These are phyloP conservation scores for Pochonia chlamydosporia DNA, from an alignment of 2,329 filamentous ascomycete species.

Conservation along the genomic window DNA sequence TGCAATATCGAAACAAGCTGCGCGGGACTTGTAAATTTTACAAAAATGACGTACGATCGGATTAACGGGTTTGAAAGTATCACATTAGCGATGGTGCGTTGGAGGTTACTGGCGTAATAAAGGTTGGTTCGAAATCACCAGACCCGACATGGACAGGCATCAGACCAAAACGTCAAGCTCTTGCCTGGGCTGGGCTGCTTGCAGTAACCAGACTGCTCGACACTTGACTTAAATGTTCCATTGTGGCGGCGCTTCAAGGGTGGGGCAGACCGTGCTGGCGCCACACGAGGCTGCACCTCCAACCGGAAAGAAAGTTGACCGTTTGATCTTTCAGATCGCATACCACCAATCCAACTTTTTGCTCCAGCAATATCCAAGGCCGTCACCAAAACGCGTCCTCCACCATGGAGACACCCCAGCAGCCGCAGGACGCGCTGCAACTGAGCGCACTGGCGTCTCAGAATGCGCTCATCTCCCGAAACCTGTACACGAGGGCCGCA, in stretches of 20 bases:
- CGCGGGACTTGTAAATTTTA: not conserved
- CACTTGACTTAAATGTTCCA: too few species aligned
- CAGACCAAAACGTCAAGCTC: not conserved
- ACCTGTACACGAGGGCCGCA: constrained; percentile 23
- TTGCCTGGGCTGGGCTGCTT: too few species aligned
- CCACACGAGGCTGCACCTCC: constrained; percentile 23
- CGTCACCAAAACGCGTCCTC: not conserved
- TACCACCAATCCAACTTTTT: constrained; percentile 13
- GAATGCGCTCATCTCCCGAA: constrained; percentile 27
- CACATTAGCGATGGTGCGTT: too few species aligned
- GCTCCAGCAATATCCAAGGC: constrained; percentile 1
- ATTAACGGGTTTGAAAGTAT: too few species aligned
- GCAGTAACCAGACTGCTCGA: too few species aligned
- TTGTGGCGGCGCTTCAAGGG: constrained; percentile 3
- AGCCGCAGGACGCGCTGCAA: constrained; percentile 25
- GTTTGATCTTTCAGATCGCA: too few species aligned
- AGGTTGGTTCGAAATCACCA: too few species aligned
- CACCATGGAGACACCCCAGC: constrained; percentile 28
- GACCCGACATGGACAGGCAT: too few species aligned
- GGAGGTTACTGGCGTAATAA: too few species aligned
- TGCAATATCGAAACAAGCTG: not conserved
- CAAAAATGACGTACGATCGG: not conserved
- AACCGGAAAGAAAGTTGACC: too few species aligned
- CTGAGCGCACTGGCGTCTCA: constrained; percentile 28
- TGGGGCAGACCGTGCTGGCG: constrained; percentile 12